Conservation (phyloP, 2,329 filamentous ascomycete genomes). For the Penicillium thymicola region DNA sequence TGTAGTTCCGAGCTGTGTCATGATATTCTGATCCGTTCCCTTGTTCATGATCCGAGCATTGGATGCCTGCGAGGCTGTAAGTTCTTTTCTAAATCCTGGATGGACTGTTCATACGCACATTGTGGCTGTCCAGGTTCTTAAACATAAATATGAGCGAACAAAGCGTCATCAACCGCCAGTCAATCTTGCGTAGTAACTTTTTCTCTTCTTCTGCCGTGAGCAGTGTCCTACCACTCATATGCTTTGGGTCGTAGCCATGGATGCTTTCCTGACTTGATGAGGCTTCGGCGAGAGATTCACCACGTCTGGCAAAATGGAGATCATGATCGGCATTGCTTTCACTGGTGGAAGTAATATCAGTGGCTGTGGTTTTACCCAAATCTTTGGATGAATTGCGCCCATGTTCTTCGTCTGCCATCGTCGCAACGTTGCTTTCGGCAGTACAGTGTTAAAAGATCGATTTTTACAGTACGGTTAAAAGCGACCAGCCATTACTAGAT, state of each 20-base stretch:
- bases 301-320: conserved; percentile 21
- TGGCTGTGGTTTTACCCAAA: conserved; percentile 2
- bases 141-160: conserved; percentile 34
- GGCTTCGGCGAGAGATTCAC: conserved; percentile 13
- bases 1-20: conserved; percentile 29
- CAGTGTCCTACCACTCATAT: conserved; percentile 31
- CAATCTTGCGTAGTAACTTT: conserved; percentile 43
- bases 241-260: conserved; percentile 29
- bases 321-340: conserved; percentile 1
- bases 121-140: conserved; percentile 32
- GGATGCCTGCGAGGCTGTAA: conserved; percentile 22
- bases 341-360: neutral
- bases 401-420: conserved; percentile 1
- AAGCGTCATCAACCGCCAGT: conserved; percentile 45
- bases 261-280: conserved; percentile 16
- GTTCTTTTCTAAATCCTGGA: neutral
- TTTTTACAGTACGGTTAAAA: neutral
- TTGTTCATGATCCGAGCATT: conserved; percentile 39
- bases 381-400: neutral
- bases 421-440: neutral
- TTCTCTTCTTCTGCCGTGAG: conserved; percentile 46
- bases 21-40: conserved; percentile 29
- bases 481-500: neutral
- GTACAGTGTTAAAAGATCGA: neutral
- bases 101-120: conserved; percentile 17